Evolutionary conservation across 164 flowering plant species (phyloP), one percentile per base, ranked within the genome.

Genomic region (Umbellularia californica): DNA sequence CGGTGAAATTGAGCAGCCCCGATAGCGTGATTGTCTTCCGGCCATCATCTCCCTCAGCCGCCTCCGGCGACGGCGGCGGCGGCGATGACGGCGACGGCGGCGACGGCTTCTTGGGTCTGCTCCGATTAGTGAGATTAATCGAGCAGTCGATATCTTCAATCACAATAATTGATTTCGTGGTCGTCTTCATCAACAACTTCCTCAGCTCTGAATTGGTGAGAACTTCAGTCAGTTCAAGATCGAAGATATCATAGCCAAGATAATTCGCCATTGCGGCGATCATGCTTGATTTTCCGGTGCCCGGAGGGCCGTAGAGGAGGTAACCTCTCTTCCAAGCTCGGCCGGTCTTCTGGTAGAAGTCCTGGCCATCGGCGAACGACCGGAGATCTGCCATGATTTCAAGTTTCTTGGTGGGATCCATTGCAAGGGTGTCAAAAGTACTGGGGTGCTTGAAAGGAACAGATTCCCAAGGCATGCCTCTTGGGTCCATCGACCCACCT

Each of bases 71-170:
- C 81, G 3, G 70, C 74, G 78, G 70, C 15, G 35, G 15, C 2
- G 23, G 30, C 30, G 3, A 0, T 28, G 65, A 67, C 28, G 65
- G 69, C 25, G 5, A 67, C 81, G 5, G 70, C 74, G 79, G 71
- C 15, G 35, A 9, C 1, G 23, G 15, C 11, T 65, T 10, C 62
- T 76, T 83, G 65, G 83, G 85, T 79, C 88, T 71, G 50, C 69
- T 13, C 6, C 75, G 75, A 70, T 84, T 88, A 0, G 83, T 76
- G 58, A 90, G 62, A 77, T 77, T 85, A 50, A 92, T 78, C 1
- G 97, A 92, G 70, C 98, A 93, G 66, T 93, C 96, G 17, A 92
- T 88, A 50, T 92, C 97, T 70, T 92, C 95, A 9, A 92, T 91
- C n/a, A 92, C 97, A 23, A 92, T 87, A 1, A 93, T 90, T 5